Conservation (phyloP, 2,329 filamentous ascomycete species). For the Pestalotiopsis sp. region DNA sequence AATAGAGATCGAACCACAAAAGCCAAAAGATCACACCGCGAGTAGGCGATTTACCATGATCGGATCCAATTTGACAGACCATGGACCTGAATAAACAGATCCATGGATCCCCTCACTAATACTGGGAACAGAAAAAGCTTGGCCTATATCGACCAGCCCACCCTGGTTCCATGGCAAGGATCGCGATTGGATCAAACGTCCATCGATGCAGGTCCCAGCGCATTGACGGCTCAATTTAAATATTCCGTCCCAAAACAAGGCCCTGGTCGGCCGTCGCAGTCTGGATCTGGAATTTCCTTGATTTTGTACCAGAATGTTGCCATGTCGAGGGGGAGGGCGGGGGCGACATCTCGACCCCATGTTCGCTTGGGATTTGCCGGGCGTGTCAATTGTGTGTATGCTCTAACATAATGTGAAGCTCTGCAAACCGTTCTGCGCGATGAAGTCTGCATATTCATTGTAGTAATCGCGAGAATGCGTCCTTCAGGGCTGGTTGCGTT, state of each 20-base stretch:
- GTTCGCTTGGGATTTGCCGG: not conserved
- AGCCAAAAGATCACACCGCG: too few species aligned
- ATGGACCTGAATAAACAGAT: not conserved
- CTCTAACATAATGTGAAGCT: not conserved
- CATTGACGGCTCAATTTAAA: slow-evolving; percentile 2
- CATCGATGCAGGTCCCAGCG: slow-evolving; percentile 2
- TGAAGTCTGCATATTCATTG: not conserved
- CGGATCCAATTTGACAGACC: too few species aligned
- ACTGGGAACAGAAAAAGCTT: not conserved
- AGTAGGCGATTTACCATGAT: too few species aligned
- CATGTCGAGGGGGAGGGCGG: not conserved
- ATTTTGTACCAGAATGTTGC: not conserved
- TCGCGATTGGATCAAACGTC: slow-evolving; percentile 1
- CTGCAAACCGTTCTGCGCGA: not conserved
- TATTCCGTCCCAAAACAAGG: not conserved
- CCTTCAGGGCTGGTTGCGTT: not conserved
- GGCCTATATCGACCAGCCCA: not conserved
- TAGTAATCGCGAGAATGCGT: slow-evolving; percentile 5
- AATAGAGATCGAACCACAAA: too few species aligned
- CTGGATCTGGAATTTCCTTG: slow-evolving; percentile 1
- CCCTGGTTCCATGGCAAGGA: not conserved
- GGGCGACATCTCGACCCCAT: not conserved
- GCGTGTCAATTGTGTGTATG: too few species aligned
- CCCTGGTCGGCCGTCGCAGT: not conserved
- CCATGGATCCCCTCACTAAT: not conserved